These are phyloP conservation scores for Colletotrichum theobromicola DNA, from an alignment of 2,329 filamentous ascomycete genomes.

Conservation along the genomic window DNA sequence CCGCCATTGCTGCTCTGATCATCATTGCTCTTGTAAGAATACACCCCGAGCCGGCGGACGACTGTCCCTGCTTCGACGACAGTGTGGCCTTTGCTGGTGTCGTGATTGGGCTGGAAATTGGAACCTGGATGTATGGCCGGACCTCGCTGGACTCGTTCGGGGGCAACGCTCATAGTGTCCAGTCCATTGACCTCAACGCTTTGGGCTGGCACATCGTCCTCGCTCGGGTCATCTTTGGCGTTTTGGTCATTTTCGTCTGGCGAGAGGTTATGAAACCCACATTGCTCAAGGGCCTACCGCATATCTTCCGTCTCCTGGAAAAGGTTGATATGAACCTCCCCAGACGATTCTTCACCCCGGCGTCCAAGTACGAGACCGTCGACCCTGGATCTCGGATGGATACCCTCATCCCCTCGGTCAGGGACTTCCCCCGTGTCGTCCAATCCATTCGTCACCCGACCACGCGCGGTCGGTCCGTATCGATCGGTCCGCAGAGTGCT, in stretches of 20 bases:
- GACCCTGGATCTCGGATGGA: constrained; percentile 72
- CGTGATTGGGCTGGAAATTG: constrained; percentile 82
- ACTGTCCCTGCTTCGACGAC: constrained; percentile 97
- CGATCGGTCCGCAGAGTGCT: constrained; percentile 91
- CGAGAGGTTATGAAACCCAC: constrained; percentile 87
- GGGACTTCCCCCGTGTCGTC: constrained; percentile 82
- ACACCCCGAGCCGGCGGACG: constrained; percentile 94
- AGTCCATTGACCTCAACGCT: constrained; percentile 68
- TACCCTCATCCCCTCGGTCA: constrained; percentile 89
- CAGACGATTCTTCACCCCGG: constrained; percentile 87
- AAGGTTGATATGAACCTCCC: constrained; percentile 80
- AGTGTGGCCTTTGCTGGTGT: constrained; percentile 93
- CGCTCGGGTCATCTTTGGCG: constrained; percentile 76
- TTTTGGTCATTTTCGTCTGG: constrained; percentile 87
- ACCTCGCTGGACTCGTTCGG: constrained; percentile 52
- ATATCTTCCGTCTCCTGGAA: constrained; percentile 86
- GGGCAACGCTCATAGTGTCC: constrained; percentile 47
- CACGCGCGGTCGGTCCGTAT: constrained; percentile 77
- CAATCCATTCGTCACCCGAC: constrained; percentile 79
- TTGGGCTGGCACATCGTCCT: constrained; percentile 70
- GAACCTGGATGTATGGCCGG: constrained; percentile 80
- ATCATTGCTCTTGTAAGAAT: constrained; percentile 82
- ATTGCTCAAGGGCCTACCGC: constrained; percentile 78
- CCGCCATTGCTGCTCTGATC: constrained; percentile 66
- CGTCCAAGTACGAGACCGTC: constrained; percentile 88